Percentiles rank a stretch among this genome's conserved stretches.
These are phyloP conservation scores for Tylopilus felleus DNA, from an alignment of 768 basidiomycete species.

Conservation along the genomic window DNA sequence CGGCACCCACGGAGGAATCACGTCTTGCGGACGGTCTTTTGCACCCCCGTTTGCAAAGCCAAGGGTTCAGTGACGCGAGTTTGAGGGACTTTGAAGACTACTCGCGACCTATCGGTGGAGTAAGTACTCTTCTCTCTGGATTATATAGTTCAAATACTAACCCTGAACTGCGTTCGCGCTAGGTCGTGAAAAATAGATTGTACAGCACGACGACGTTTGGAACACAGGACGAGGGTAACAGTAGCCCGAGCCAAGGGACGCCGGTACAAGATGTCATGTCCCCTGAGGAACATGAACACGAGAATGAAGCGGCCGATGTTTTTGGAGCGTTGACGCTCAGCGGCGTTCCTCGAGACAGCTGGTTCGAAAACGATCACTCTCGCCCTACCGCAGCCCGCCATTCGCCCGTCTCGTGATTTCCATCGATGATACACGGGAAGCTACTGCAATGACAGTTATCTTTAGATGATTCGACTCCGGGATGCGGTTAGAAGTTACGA, in stretches of 20 bases:
- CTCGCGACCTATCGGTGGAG: conserved; percentile 32
- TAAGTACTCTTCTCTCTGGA: conserved; percentile 6
- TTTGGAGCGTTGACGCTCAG: conserved; percentile 6
- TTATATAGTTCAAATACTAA: neutral
- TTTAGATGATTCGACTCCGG: conserved; percentile 2
- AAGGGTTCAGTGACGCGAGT: conserved; percentile 26
- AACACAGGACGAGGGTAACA: conserved; percentile 25
- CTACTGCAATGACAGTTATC: neutral
- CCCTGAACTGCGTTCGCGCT: neutral
- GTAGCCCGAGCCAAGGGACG: conserved; percentile 3
- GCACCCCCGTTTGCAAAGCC: conserved; percentile 25
- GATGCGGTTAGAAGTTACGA: neutral
- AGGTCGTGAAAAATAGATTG: conserved; percentile 31
- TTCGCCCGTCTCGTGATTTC: neutral
- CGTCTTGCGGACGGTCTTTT: conserved; percentile 27
- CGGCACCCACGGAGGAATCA: conserved; percentile 27
- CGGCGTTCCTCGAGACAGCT: conserved; percentile 7
- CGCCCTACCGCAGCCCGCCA: neutral
- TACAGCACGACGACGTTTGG: conserved; percentile 33
- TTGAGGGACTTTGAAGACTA: conserved; percentile 34
- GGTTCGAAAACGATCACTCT: conserved; percentile 3
- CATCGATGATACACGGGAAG: neutral
- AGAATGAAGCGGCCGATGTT: conserved; percentile 3
- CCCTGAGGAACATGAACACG: conserved; percentile 1
- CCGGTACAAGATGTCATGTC: neutral